These are phyloP conservation scores for Suhomyces sp. DNA, from an alignment of 805 yeast species.

Conservation along the genomic window DNA sequence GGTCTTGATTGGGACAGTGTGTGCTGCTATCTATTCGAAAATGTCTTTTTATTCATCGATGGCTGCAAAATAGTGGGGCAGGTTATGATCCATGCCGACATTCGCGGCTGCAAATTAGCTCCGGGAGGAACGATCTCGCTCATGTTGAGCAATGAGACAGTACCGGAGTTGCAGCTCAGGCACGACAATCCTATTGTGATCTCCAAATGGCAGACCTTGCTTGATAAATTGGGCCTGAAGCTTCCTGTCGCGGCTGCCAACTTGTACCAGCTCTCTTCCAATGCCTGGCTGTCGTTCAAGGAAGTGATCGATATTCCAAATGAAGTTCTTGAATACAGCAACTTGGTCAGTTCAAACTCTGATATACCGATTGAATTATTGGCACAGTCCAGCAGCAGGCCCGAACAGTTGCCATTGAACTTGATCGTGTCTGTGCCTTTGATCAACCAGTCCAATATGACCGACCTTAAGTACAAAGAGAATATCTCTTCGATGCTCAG, in stretches of 20 bases:
- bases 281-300: slow-evolving; percentile 45
- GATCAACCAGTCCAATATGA: slow-evolving; percentile 25
- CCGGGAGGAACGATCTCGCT: slow-evolving; percentile 24
- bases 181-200: slow-evolving; percentile 29
- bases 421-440: slow-evolving; percentile 44
- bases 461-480: slow-evolving; percentile 26
- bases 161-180: slow-evolving; percentile 44
- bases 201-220: slow-evolving; percentile 41
- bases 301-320: slow-evolving; percentile 31
- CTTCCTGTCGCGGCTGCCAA: slow-evolving; percentile 8
- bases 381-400: slow-evolving; percentile 37
- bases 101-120: slow-evolving; percentile 20
- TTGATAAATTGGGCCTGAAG: slow-evolving; percentile 13
- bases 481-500: slow-evolving; percentile 23
- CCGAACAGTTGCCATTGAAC: slow-evolving; percentile 39
- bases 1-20: slow-evolving; percentile 42
- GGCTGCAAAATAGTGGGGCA: slow-evolving; percentile 37
- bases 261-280: slow-evolving; percentile 48
- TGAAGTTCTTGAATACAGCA: slow-evolving; percentile 37
- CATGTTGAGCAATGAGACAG: slow-evolving; percentile 36
- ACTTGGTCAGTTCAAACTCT: slow-evolving; percentile 33
- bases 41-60: slow-evolving; percentile 25
- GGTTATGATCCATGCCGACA: slow-evolving; percentile 34
- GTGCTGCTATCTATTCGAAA: slow-evolving; percentile 31
- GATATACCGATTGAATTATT: slow-evolving; percentile 41